Evolutionary conservation across 2,329 filamentous ascomycete species (phyloP), one percentile per base, ranked within the genome.

Genomic region (Teratosphaeria nubilosa): DNA sequence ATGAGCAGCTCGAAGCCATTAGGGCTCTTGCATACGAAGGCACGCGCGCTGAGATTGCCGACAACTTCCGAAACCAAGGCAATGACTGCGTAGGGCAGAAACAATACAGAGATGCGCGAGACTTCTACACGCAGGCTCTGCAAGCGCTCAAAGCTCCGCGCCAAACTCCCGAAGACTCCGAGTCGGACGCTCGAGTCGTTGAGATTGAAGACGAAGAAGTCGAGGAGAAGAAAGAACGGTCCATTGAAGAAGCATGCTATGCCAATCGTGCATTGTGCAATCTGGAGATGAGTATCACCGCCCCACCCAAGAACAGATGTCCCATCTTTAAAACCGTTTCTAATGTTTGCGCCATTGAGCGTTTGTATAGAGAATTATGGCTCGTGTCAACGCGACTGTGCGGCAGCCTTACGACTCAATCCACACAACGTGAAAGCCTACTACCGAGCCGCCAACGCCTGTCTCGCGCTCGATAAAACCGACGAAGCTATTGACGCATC

Each of bases 1-100:
- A 96, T 69, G 79, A 87, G 61, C 85, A 88, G 65, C 79, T 96
- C 0, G 91, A 95, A 66, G 95, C 94, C 0, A 80, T 99, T 60
- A 87, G 89, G 70, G 92, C 94, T 0, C 78, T 99, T 45, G 90
- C 90, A 31, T 96, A 96, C 71, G 94, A 99, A 76, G 95, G 94
- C 22, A 91, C 91, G 9, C 85, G 89, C 54, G 80, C 86, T 10
- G 92, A 97, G 72, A 86, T 95, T 61, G 88, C 86, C 22, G 76
- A 82, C 51, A 90, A 90, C 63, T 96, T 96, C 77, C 90, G 94
- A 68, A 87, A 92, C 70, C 88, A 90, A 65, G 94, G 94, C 34
- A 99, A 99, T 72, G 92, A 97, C 67, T 86, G 83, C 68, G 95
- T 95, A 80, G 82, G 66, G 37, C 79, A 80, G 57, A 86, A 85